Evolutionary conservation across 257 asterid genomes (phyloP).

Genomic region (Solanum pennellii): DNA sequence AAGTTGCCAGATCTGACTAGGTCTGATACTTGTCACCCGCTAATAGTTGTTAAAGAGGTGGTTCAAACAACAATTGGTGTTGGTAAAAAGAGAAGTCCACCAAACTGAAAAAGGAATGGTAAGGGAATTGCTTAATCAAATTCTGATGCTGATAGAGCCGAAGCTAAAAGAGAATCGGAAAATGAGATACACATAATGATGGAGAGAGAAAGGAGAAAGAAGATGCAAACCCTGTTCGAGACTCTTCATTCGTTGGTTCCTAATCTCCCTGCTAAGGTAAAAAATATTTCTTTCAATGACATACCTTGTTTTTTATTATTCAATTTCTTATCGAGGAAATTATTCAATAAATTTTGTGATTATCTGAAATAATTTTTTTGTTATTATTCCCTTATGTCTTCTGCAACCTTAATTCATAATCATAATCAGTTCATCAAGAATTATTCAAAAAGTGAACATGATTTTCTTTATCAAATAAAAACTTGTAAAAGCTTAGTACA

Average conservation of each 20-base stretch:
- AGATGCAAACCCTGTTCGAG: constrained; percentile 68
- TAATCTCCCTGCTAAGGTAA: constrained; percentile 74
- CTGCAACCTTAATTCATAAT: not conserved
- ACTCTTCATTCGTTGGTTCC: constrained; percentile 78
- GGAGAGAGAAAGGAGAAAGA: constrained; percentile 82
- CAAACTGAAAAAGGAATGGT: not conserved
- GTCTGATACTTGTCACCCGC: constrained; percentile 4
- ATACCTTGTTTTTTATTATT: not conserved
- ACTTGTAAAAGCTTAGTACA: not conserved
- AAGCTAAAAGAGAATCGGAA: constrained; percentile 27
- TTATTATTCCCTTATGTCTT: no score
- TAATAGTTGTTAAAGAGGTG: not conserved
- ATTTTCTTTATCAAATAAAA: not conserved
- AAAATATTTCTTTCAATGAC: no score
- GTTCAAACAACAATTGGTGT: not conserved
- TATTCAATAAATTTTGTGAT: not conserved
- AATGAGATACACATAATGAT: constrained; percentile 76
- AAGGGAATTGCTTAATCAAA: not conserved
- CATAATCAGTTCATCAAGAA: not conserved
- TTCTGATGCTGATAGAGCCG: not conserved
- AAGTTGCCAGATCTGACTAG: not conserved
- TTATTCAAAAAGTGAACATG: not conserved
- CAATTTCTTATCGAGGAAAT: not conserved
- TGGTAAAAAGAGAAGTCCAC: constrained; percentile 6
- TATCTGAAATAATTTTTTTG: not conserved